These are phyloP conservation scores for Capronia coronata DNA, from an alignment of 2,329 filamentous ascomycete species.

Conservation along the genomic window DNA sequence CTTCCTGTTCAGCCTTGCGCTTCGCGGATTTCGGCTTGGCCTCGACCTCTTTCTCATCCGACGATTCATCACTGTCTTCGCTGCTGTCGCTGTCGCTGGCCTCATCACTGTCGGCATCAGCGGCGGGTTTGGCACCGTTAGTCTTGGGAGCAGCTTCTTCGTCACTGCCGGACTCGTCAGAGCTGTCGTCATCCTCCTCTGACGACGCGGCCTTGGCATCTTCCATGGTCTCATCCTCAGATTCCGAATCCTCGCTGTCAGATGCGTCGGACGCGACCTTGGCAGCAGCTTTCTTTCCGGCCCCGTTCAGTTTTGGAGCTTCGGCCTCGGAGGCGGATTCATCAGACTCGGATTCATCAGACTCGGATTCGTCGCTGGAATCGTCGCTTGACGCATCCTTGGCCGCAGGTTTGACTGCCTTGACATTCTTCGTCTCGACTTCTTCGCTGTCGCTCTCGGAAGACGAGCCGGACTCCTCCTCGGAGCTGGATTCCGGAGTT, in stretches of 20 bases:
- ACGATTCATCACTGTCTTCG: constrained; percentile 23
- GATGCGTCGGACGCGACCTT: constrained; percentile 15
- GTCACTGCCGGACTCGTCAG: constrained; percentile 31
- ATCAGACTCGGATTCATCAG: constrained; percentile 32
- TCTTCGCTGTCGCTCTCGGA: constrained; percentile 33
- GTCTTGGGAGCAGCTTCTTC: constrained; percentile 19
- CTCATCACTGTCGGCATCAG: constrained; percentile 14
- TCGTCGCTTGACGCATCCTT: constrained; percentile 26
- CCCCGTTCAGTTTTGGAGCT: constrained; percentile 20
- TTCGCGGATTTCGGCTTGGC: constrained; percentile 32
- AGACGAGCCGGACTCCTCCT: constrained; percentile 35
- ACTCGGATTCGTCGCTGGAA: constrained; percentile 34
- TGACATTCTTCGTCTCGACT: constrained; percentile 19
- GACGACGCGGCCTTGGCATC: constrained; percentile 1
- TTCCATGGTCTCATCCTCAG: constrained; percentile 25
- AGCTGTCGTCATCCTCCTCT: constrained; percentile 23
- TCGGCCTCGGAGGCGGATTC: constrained; percentile 29
- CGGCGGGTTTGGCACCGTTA: constrained; percentile 8
- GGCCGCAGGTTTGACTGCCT: constrained; percentile 19
- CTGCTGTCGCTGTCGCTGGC: constrained; percentile 15
- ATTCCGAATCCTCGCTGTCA: constrained; percentile 27
- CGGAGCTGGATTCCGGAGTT: constrained; percentile 33
- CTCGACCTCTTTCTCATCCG: constrained; percentile 25
- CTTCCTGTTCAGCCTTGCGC: constrained; percentile 45
- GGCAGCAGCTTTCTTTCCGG: constrained; percentile 10